These are phyloP conservation scores for Populus hybrid DNA, from an alignment of 441 rosid species.

Conservation along the genomic window DNA sequence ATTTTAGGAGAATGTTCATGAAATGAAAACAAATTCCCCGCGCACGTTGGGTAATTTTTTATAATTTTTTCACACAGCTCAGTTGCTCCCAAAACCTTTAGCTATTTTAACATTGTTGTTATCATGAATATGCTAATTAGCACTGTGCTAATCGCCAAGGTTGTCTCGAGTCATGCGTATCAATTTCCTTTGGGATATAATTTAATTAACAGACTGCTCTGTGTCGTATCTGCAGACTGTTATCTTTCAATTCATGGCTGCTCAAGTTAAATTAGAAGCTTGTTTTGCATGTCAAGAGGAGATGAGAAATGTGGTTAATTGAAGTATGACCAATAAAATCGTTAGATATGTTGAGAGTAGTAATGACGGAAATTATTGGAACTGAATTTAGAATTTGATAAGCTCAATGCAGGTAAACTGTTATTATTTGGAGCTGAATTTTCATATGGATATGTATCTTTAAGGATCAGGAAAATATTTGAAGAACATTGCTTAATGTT, in stretches of 20 bases:
- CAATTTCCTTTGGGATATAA: background rate
- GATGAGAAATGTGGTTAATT: background rate
- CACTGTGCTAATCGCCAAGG: background rate
- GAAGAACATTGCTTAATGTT: background rate
- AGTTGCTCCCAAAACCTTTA: background rate
- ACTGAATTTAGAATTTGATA: background rate
- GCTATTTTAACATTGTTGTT: background rate
- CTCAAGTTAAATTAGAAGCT: background rate
- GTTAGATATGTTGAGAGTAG: background rate
- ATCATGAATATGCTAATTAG: background rate
- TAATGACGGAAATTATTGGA: background rate
- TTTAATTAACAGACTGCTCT: background rate
- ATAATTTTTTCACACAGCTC: background rate
- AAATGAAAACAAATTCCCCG: background rate
- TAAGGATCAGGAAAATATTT: background rate
- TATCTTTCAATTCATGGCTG: background rate
- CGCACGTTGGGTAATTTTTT: background rate
- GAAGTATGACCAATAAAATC: background rate
- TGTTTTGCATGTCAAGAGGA: background rate
- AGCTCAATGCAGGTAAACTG: background rate
- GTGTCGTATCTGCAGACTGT: background rate
- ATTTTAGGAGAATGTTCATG: background rate
- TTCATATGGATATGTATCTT: background rate
- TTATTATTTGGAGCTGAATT: background rate
- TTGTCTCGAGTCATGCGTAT: background rate